A percentile compares a stretch with the other conserved stretches of the same genome.
phyloP scores from a whole-genome alignment of 306 rosid genomes.

The Vigna radiata region DNA sequence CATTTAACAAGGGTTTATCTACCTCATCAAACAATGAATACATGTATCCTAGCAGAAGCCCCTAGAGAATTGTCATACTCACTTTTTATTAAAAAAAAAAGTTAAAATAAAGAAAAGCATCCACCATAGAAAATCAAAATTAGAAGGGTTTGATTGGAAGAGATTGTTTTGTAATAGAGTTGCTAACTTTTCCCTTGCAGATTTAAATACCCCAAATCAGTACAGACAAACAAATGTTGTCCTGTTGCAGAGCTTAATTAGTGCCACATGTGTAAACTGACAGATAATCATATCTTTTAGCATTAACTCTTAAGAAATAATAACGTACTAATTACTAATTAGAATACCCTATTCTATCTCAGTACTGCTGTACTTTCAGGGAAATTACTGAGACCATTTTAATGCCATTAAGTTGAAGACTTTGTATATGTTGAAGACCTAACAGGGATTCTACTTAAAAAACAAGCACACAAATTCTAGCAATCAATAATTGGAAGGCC shows the following conservation, averaged over 20 bases:
- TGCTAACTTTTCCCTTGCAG: neutral
- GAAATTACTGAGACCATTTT: slow-evolving; percentile 2
- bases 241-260: neutral
- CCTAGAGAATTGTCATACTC: neutral
- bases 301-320: neutral
- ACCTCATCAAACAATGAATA: neutral
- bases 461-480: neutral
- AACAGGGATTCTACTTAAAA: neutral
- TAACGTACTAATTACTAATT: neutral
- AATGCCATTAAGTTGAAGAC: neutral
- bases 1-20: neutral
- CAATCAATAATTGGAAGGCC: neutral
- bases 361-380: neutral
- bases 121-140: neutral
- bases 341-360: neutral
- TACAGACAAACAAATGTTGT: neutral
- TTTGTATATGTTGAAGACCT: neutral
- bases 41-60: neutral
- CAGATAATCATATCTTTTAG: neutral
- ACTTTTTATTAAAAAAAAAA: neutral
- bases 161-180: neutral
- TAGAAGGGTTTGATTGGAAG: neutral
- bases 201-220: neutral
- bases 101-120: neutral
- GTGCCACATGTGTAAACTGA: neutral